phyloP scores from a whole-genome alignment of 805 yeast genomes.

The Lachancea lanzarotensis region DNA sequence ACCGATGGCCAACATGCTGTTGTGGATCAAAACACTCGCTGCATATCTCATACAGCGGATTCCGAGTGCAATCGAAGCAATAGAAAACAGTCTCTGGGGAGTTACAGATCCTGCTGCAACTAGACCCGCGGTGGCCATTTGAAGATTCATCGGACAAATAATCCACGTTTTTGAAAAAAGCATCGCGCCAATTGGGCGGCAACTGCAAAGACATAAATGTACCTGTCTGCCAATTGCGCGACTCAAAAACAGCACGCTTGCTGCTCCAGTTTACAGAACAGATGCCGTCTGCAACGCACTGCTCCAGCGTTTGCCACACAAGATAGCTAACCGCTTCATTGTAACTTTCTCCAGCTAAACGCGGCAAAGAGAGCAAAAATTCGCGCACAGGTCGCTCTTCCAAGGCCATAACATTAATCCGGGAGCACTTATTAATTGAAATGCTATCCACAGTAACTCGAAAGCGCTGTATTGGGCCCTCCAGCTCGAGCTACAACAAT shows the following conservation, averaged over 20 bases:
- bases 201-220: slow-evolving; percentile 12
- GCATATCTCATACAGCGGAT: slow-evolving; percentile 45
- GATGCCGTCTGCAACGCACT: slow-evolving; percentile 12
- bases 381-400: slow-evolving; percentile 18
- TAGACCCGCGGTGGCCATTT: slow-evolving; percentile 19
- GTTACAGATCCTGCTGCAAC: slow-evolving; percentile 24
- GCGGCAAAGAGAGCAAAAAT: slow-evolving; percentile 25
- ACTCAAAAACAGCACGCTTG: slow-evolving; percentile 13
- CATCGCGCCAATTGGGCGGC: slow-evolving; percentile 10
- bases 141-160: not conserved
- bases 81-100: slow-evolving; percentile 28
- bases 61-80: slow-evolving; percentile 30
- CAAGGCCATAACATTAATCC: slow-evolving; percentile 5
- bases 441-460: not conserved
- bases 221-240: slow-evolving; percentile 19
- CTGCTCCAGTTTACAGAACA: slow-evolving; percentile 21
- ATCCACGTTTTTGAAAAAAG: slow-evolving; percentile 2
- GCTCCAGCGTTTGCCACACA: slow-evolving; percentile 24
- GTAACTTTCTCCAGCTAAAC: slow-evolving; percentile 20
- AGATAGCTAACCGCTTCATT: slow-evolving; percentile 22
- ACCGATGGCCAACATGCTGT: slow-evolving; percentile 59
- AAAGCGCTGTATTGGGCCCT: not conserved
- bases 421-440: not conserved
- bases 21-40: slow-evolving; percentile 64
- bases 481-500: not conserved